These are phyloP conservation scores for Camellia sinensis DNA, from an alignment of 148 eudicot genomes.

Conservation along the genomic window DNA sequence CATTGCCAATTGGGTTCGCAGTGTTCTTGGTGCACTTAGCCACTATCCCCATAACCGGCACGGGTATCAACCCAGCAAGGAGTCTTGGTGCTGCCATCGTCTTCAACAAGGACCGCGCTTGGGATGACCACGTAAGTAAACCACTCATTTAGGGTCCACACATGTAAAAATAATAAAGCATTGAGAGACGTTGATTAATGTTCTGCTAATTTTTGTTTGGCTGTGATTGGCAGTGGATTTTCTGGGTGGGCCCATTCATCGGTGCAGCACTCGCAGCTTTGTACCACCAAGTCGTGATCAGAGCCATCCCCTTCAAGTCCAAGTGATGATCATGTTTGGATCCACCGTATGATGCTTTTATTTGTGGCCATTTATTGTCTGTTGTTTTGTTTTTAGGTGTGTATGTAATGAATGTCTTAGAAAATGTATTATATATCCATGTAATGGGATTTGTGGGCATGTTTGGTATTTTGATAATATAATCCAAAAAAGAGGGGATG, in stretches of 20 bases:
- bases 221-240: constrained; percentile 51
- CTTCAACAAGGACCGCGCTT: constrained; percentile 51
- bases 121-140: constrained; percentile 59
- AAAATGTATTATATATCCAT: too few species aligned
- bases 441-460: not conserved
- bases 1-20: constrained; percentile 21
- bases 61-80: constrained; percentile 14
- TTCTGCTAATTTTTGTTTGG: not conserved
- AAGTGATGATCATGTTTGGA: constrained; percentile 23
- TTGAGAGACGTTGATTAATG: not conserved
- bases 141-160: not conserved
- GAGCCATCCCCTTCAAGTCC: constrained; percentile 71
- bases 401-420: not conserved
- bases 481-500: not conserved
- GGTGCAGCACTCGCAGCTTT: constrained; percentile 71
- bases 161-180: not conserved
- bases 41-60: constrained; percentile 9
- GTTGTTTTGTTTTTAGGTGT: not conserved
- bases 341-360: not conserved
- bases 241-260: constrained; percentile 78
- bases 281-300: constrained; percentile 64
- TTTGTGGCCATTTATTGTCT: not conserved
- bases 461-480: too few species aligned
- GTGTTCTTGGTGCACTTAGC: constrained; percentile 17
- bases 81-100: constrained; percentile 27